Percentiles rank a stretch among this genome's conserved stretches.
These are phyloP conservation scores for Coemansia sp. DNA, from an alignment of 192 early-diverging fungal genomes.

Conservation along the genomic window DNA sequence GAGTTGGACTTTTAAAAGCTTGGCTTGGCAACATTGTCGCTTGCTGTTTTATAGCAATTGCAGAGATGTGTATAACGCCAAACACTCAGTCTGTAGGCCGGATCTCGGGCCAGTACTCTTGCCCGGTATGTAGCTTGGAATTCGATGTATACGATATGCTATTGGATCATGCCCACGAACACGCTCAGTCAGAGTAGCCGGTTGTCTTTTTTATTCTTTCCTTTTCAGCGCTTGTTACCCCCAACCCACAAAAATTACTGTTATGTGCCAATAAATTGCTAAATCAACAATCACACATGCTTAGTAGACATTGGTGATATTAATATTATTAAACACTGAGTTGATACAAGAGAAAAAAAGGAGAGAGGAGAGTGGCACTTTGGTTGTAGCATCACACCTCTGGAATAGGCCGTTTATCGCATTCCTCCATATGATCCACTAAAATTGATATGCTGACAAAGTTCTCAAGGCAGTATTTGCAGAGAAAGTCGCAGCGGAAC, in stretches of 20 bases:
- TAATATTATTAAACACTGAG: conserved; percentile 14
- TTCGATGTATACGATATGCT: conserved; percentile 5
- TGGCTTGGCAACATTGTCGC: neutral
- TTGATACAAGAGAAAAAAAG: conserved; percentile 1
- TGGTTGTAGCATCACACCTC: neutral
- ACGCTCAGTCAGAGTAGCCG: neutral
- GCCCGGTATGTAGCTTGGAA: neutral
- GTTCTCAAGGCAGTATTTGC: conserved; percentile 37
- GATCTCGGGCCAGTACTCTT: neutral
- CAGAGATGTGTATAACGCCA: neutral
- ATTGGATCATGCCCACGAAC: neutral
- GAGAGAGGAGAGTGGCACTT: neutral
- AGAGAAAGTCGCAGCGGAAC: conserved; percentile 44
- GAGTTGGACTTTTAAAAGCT: neutral
- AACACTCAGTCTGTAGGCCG: neutral
- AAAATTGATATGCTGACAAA: conserved; percentile 24
- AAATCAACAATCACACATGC: neutral
- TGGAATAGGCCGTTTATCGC: conserved; percentile 2
- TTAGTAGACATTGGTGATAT: conserved; percentile 1
- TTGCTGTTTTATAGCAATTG: neutral
- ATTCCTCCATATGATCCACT: conserved; percentile 41
- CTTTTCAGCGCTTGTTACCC: neutral
- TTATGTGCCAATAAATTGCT: conserved; percentile 3
- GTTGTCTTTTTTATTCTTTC: neutral
- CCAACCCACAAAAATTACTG: conserved; percentile 6